These are phyloP conservation scores for Flammula alnicola DNA, from an alignment of 1,284 basidiomycete species.

Conservation along the genomic window DNA sequence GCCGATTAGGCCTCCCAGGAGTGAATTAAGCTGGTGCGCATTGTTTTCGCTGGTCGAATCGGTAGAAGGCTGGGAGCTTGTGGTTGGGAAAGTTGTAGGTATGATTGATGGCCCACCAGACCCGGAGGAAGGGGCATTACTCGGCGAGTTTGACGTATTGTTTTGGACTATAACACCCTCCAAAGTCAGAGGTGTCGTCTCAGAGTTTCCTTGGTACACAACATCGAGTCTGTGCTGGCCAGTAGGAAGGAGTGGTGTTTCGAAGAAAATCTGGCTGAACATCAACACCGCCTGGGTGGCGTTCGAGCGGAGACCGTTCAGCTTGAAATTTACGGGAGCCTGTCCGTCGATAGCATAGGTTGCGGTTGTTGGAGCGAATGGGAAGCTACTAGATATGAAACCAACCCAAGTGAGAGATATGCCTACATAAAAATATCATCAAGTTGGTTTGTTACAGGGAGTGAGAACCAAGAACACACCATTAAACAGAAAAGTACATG, in stretches of 20 bases:
- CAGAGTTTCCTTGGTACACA: slow-evolving; percentile 22
- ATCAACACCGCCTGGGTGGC: slow-evolving; percentile 18
- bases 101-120: too few species aligned
- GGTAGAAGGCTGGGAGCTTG: too few species aligned
- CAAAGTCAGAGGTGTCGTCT: slow-evolving; percentile 25
- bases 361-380: slow-evolving; percentile 21
- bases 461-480: too few species aligned
- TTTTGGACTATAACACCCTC: slow-evolving; percentile 22
- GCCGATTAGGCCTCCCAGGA: too few species aligned
- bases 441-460: too few species aligned
- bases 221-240: slow-evolving; percentile 28
- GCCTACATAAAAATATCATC: slow-evolving; percentile 18
- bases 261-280: slow-evolving; percentile 29
- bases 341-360: slow-evolving; percentile 31
- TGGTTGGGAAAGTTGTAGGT: too few species aligned
- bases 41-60: too few species aligned
- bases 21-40: too few species aligned
- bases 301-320: slow-evolving; percentile 21
- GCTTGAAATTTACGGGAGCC: slow-evolving; percentile 22
- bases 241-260: slow-evolving; percentile 21
- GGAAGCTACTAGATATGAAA: slow-evolving; percentile 23
- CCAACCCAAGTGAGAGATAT: slow-evolving; percentile 26
- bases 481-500: too few species aligned
- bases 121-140: too few species aligned
- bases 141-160: too few species aligned